Evolutionary conservation across 805 yeast species (phyloP).

Genomic region (Hanseniaspora guilliermondii): DNA sequence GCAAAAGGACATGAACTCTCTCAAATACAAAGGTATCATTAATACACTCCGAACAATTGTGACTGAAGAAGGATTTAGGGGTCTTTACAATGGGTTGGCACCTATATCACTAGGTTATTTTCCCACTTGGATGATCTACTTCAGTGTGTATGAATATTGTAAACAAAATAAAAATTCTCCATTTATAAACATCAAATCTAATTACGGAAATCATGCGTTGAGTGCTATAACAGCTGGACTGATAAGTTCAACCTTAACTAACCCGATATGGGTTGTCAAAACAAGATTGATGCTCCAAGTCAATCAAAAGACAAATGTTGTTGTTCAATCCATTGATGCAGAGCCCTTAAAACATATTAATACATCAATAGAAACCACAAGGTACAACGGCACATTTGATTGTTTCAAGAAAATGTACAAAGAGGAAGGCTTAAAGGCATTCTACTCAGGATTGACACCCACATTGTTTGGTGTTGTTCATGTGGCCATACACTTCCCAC

Average conservation of each 20-base stretch:
- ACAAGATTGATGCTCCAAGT: conserved; percentile 86
- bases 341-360: neutral
- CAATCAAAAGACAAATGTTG: conserved; percentile 22
- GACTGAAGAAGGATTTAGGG: conserved; percentile 66
- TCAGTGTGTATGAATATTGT: conserved; percentile 74
- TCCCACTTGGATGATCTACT: conserved; percentile 96
- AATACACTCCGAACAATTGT: conserved; percentile 57
- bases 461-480: conserved; percentile 82
- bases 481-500: conserved; percentile 93
- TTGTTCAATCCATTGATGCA: conserved; percentile 25
- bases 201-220: conserved; percentile 30
- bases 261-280: conserved; percentile 96
- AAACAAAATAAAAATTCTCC: conserved; percentile 31
- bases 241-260: conserved; percentile 68
- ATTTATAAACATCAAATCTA: conserved; percentile 13
- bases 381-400: conserved; percentile 65
- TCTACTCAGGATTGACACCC: conserved; percentile 83
- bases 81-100: conserved; percentile 77
- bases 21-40: conserved; percentile 44
- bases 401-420: conserved; percentile 70
- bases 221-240: conserved; percentile 83
- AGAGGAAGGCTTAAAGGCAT: conserved; percentile 67
- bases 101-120: conserved; percentile 91
- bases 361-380: conserved; percentile 16
- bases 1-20: conserved; percentile 14